Evolutionary conservation across 371 early-diverging fungal genomes (phyloP).

Genomic region (Nematocida sp.): DNA sequence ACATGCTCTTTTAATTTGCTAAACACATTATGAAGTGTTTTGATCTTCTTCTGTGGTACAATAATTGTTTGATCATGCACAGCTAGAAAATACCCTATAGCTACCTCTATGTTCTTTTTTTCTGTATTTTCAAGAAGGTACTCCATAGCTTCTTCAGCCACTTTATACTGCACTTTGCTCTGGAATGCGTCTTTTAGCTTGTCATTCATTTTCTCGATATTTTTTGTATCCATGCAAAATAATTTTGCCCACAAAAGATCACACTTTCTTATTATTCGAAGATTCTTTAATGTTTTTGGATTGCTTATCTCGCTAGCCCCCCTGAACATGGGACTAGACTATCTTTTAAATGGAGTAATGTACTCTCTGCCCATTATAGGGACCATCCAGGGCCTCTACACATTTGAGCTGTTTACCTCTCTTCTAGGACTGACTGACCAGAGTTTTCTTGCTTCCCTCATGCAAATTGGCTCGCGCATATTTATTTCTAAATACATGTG

Average conservation of each 20-base stretch:
- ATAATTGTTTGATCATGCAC: conserved; percentile 9
- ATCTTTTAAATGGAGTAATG: background rate
- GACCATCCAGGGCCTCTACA: conserved; percentile 9
- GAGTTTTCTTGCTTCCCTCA: conserved; percentile 3
- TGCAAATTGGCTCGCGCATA: conserved; percentile 38
- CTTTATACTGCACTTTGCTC: no score
- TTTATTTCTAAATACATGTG: conserved; percentile 28
- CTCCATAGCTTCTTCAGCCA: background rate
- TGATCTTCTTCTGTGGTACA: background rate
- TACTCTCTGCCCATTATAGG: background rate
- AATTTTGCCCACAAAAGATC: no score
- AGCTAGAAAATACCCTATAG: conserved; percentile 8
- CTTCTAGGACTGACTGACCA: conserved; percentile 20
- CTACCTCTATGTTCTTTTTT: background rate
- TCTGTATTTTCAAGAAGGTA: background rate
- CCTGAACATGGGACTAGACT: conserved; percentile 8
- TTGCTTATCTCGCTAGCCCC: conserved; percentile 5
- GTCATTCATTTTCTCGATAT: background rate
- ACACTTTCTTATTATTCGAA: background rate
- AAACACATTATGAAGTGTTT: background rate
- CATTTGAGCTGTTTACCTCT: conserved; percentile 24
- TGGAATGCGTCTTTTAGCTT: no score
- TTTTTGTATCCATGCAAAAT: background rate
- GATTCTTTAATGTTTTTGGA: conserved; percentile 11
- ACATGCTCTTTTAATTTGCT: background rate